phyloP scores from a whole-genome alignment of 2,329 filamentous ascomycete species.

The Mollisia scopiformis region DNA sequence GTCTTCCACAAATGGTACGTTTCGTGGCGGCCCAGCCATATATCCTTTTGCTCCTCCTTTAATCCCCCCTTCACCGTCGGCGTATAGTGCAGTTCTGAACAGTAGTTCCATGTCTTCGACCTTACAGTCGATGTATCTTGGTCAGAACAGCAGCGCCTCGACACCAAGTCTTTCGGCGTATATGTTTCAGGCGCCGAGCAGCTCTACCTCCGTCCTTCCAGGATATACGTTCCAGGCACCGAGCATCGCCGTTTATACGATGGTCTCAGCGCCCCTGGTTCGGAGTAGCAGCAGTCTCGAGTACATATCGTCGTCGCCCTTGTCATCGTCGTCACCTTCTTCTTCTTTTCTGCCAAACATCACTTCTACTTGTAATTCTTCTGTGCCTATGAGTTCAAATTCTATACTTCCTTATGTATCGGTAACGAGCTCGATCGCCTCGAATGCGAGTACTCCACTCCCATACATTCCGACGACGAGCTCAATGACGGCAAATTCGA shows the following conservation, averaged over 20 bases:
- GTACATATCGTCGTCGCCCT: background rate
- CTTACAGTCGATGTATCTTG: conserved; percentile 3
- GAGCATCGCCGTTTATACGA: background rate
- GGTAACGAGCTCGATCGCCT: background rate
- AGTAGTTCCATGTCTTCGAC: conserved; percentile 10
- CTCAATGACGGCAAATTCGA: background rate
- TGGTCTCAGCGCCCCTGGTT: background rate
- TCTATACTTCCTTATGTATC: background rate
- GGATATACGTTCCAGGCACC: background rate
- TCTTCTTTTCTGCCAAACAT: background rate
- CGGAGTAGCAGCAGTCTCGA: background rate
- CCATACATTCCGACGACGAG: background rate
- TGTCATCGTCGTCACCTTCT: background rate
- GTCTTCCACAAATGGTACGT: conserved; percentile 25
- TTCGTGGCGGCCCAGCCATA: conserved; percentile 15
- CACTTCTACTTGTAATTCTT: background rate
- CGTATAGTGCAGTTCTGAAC: conserved; percentile 13
- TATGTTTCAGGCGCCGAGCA: background rate
- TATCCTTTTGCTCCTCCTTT: conserved; percentile 22
- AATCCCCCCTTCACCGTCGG: conserved; percentile 5
- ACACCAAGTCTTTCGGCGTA: background rate
- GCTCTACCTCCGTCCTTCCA: background rate
- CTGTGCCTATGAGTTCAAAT: background rate
- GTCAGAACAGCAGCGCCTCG: background rate
- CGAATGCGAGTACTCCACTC: background rate